Percentiles rank a stretch among this genome's conserved stretches.
These are phyloP conservation scores for Zhuliangozyma blackwelliae DNA, from an alignment of 1,139 yeast genomes.

Conservation along the genomic window DNA sequence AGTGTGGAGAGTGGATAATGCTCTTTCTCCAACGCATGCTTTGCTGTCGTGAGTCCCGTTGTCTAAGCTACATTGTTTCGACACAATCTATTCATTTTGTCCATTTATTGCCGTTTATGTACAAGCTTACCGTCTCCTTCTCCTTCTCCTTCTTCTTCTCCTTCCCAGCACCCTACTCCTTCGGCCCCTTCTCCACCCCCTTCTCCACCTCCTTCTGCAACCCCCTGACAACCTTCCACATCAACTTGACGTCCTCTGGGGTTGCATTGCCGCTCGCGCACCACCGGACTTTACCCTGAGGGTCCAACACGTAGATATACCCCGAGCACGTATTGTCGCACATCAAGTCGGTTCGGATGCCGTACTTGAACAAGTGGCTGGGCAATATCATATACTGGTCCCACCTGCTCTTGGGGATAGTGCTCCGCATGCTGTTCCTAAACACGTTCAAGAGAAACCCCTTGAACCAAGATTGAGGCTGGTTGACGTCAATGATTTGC, in stretches of 20 bases:
- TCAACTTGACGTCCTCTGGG: constrained; percentile 53
- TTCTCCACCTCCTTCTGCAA: constrained; percentile 29
- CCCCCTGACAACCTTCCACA: constrained; percentile 67
- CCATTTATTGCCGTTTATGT: no score
- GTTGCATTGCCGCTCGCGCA: constrained; percentile 81
- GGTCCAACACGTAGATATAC: constrained; percentile 74
- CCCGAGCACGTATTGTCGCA: constrained; percentile 82
- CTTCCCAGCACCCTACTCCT: no score
- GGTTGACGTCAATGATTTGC: constrained; percentile 70
- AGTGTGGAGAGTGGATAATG: no score
- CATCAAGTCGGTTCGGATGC: constrained; percentile 54
- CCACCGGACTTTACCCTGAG: constrained; percentile 78
- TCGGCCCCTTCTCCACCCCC: no score
- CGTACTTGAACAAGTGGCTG: constrained; percentile 55
- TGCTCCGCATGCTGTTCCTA: constrained; percentile 38
- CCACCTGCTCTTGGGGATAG: constrained; percentile 49
- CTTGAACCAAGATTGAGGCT: constrained; percentile 70
- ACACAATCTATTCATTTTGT: no score
- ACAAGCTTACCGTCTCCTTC: no score
- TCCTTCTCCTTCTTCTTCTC: neutral
- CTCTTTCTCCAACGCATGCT: no score
- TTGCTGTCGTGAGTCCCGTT: no score
- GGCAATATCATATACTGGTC: constrained; percentile 61
- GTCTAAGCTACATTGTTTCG: no score
- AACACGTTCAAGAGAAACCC: constrained; percentile 57